Conservation (phyloP, 257 asterid genomes). For the Asclepias syriaca region DNA sequence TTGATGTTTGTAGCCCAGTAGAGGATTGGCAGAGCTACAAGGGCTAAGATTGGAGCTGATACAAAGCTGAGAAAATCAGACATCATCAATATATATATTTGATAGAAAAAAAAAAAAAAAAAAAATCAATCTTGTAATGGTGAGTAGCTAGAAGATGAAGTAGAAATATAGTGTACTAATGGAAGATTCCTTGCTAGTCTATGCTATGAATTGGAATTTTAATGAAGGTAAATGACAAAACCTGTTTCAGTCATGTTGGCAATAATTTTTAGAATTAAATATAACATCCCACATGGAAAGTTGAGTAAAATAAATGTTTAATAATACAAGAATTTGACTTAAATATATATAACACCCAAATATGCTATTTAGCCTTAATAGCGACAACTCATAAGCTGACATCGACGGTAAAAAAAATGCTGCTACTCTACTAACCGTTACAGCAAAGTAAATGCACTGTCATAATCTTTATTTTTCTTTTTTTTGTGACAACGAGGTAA, state of each 20-base stretch:
- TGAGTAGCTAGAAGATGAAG: neutral
- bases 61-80: slow-evolving; percentile 23
- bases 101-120: neutral
- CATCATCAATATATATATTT: slow-evolving; percentile 9
- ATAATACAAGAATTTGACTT: no score
- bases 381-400: neutral
- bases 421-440: neutral
- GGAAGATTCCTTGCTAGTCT: neutral
- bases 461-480: no score
- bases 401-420: no score
- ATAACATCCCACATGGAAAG: no score
- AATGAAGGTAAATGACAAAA: neutral
- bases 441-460: slow-evolving; percentile 10
- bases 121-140: neutral
- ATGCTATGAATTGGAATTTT: neutral
- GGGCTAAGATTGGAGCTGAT: slow-evolving; percentile 22
- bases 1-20: slow-evolving; percentile 21
- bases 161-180: neutral
- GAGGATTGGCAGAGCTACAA: slow-evolving; percentile 28
- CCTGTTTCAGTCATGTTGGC: neutral
- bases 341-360: neutral
- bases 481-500: no score
- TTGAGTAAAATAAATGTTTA: no score
- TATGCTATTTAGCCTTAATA: neutral
- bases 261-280: no score